A percentile compares a stretch with the other conserved stretches of the same genome.
phyloP scores from a whole-genome alignment of 2,329 filamentous ascomycete species.

The Microdochium bolleyi region DNA sequence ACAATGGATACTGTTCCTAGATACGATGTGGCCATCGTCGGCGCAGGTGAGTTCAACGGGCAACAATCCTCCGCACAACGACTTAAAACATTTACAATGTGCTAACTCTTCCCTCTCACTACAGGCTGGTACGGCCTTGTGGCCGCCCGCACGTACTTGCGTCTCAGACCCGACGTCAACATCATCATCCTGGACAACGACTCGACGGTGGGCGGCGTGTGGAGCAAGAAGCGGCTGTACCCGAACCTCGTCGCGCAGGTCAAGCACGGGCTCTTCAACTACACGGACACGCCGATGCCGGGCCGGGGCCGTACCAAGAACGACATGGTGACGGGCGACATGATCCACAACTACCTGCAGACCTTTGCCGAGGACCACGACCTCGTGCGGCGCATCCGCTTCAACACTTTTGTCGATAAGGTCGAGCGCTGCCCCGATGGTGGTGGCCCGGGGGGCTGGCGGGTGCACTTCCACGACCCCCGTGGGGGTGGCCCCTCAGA shows the following conservation, averaged over 20 bases:
- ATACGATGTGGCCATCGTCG: constrained; percentile 13
- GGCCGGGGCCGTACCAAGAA: constrained; percentile 10
- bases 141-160: constrained; percentile 12
- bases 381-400: constrained; percentile 13
- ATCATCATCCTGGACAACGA: constrained; percentile 14
- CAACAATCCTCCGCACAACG: too few species aligned
- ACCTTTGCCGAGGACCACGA: constrained; percentile 16
- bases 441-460: too few species aligned
- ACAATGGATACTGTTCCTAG: too few species aligned
- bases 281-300: constrained; percentile 14
- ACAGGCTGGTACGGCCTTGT: constrained; percentile 15
- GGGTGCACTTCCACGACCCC: too few species aligned
- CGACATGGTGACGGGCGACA: constrained; percentile 16
- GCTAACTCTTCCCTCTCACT: not conserved
- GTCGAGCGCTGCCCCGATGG: constrained; percentile 3
- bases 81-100: not conserved
- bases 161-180: constrained; percentile 11
- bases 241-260: constrained; percentile 15
- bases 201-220: constrained; percentile 13
- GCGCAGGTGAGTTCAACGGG: constrained; percentile 11
- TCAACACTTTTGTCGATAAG: constrained; percentile 13
- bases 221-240: constrained; percentile 15
- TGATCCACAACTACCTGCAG: constrained; percentile 16
- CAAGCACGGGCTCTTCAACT: constrained; percentile 14
- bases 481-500: too few species aligned